These are phyloP conservation scores for Zymoseptoria brevis DNA, from an alignment of 2,329 filamentous ascomycete genomes.

Conservation along the genomic window DNA sequence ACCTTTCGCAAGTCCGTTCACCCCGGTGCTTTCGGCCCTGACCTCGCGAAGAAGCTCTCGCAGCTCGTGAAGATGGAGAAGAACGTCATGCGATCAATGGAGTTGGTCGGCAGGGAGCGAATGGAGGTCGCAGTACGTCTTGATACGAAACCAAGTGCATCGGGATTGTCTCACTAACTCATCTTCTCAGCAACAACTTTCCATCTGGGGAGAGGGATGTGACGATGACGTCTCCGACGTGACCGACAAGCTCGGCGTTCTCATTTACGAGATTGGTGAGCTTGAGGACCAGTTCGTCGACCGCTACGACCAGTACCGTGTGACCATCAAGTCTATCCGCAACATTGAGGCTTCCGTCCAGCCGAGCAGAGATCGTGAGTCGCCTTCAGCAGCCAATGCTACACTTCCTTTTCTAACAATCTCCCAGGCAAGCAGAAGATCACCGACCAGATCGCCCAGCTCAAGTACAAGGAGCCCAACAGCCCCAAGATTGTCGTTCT, in stretches of 20 bases:
- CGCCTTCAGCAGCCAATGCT: background rate
- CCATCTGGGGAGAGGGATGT: conserved; percentile 89
- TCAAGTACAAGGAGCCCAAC: conserved; percentile 99
- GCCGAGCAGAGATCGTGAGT: conserved; percentile 88
- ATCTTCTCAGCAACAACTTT: conserved; percentile 78
- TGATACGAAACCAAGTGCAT: background rate
- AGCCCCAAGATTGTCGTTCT: conserved; percentile 95
- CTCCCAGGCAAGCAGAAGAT: conserved; percentile 90
- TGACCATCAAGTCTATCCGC: conserved; percentile 98
- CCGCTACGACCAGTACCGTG: conserved; percentile 96
- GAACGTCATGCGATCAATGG: conserved; percentile 98
- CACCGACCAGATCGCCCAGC: conserved; percentile 93
- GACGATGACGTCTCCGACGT: conserved; percentile 98
- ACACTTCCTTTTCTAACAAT: background rate
- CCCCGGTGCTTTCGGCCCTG: conserved; percentile 70
- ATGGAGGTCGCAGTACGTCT: conserved; percentile 92
- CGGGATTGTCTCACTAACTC: background rate
- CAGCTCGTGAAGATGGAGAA: conserved; percentile 99
- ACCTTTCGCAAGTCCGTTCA: conserved; percentile 60
- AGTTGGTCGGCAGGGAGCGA: conserved; percentile 86
- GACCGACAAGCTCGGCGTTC: conserved; percentile 92
- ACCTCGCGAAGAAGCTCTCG: conserved; percentile 94
- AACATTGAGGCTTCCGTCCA: conserved; percentile 99
- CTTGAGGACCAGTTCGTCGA: conserved; percentile 98
- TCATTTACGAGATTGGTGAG: conserved; percentile 97